A percentile compares a stretch with the other conserved stretches of the same genome.
These are phyloP conservation scores for Calvatia gigantea DNA, from an alignment of 768 basidiomycete genomes.

Conservation along the genomic window DNA sequence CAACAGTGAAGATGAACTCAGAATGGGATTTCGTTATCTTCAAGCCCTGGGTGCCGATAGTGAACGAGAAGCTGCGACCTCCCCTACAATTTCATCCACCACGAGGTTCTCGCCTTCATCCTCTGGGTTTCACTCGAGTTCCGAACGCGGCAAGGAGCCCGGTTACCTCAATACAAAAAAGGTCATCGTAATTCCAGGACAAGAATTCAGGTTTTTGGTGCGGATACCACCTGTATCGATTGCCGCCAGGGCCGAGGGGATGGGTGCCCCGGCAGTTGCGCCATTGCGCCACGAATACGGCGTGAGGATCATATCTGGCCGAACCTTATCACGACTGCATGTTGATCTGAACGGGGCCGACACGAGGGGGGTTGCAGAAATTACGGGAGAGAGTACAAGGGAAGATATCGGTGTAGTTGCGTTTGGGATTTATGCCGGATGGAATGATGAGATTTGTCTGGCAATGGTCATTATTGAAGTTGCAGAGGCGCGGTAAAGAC, in stretches of 20 bases:
- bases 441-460: slow-evolving; percentile 46
- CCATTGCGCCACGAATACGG: slow-evolving; percentile 27
- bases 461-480: slow-evolving; percentile 58
- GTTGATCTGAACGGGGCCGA: slow-evolving; percentile 43
- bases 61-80: slow-evolving; percentile 14
- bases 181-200: slow-evolving; percentile 52
- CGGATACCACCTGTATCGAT: slow-evolving; percentile 30
- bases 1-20: slow-evolving; percentile 59
- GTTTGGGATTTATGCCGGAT: slow-evolving; percentile 50
- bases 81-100: slow-evolving; percentile 35
- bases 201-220: slow-evolving; percentile 57
- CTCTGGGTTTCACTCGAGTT: slow-evolving; percentile 56
- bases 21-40: slow-evolving; percentile 69
- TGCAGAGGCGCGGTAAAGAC: slow-evolving; percentile 26
- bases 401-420: slow-evolving; percentile 51
- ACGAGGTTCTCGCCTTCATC: slow-evolving; percentile 60
- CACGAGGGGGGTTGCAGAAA: slow-evolving; percentile 48
- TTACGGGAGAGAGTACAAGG: slow-evolving; percentile 49
- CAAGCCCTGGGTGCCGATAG: slow-evolving; percentile 59
- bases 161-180: slow-evolving; percentile 27
- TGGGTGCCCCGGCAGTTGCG: not conserved
- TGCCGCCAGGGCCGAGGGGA: slow-evolving; percentile 10
- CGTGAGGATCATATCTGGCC: slow-evolving; percentile 48
- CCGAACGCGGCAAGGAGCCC: slow-evolving; percentile 31
- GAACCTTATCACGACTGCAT: slow-evolving; percentile 47